phyloP scores from a whole-genome alignment of 1,284 basidiomycete species.

The Pseudozyma hubeiensis region DNA sequence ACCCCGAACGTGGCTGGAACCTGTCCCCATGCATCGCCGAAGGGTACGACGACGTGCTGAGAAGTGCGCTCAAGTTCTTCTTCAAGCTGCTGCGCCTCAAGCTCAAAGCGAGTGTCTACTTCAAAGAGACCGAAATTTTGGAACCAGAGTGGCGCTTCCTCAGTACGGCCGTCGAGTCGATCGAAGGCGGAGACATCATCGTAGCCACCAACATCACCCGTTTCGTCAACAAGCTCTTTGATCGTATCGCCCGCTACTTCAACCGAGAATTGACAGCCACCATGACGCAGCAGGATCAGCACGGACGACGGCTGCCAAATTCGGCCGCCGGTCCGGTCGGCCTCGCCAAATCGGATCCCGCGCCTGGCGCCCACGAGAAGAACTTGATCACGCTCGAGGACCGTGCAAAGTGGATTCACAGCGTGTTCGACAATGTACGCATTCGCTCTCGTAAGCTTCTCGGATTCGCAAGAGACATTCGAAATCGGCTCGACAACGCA shows the following conservation, averaged over 20 bases:
- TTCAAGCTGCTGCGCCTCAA: conserved; percentile 96
- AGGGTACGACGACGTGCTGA: conserved; percentile 88
- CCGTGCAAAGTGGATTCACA: conserved; percentile 87
- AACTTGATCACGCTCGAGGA: conserved; percentile 80
- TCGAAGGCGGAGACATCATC: conserved; percentile 86
- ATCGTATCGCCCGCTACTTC: conserved; percentile 85
- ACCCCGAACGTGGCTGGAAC: conserved; percentile 87
- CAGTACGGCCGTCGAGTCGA: conserved; percentile 89
- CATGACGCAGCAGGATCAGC: conserved; percentile 50
- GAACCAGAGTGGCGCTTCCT: conserved; percentile 97
- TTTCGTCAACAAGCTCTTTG: conserved; percentile 72
- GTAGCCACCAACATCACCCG: conserved; percentile 75
- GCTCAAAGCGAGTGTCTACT: conserved; percentile 93
- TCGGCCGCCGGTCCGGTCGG: conserved; percentile 36
- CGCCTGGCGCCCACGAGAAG: conserved; percentile 43
- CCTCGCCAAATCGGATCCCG: conserved; percentile 27
- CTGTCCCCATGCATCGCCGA: conserved; percentile 86
- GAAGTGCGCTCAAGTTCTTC: conserved; percentile 88
- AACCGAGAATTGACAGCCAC: conserved; percentile 91
- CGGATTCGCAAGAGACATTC: conserved; percentile 75
- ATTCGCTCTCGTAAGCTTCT: conserved; percentile 93
- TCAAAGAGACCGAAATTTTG: conserved; percentile 96
- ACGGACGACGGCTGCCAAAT: conserved; percentile 31
- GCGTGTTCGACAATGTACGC: conserved; percentile 92
- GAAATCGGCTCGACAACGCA: conserved; percentile 90